Percentiles rank a stretch among this genome's conserved stretches.
phyloP scores from a whole-genome alignment of 306 rosid species.

The Sicyos baderoa region DNA sequence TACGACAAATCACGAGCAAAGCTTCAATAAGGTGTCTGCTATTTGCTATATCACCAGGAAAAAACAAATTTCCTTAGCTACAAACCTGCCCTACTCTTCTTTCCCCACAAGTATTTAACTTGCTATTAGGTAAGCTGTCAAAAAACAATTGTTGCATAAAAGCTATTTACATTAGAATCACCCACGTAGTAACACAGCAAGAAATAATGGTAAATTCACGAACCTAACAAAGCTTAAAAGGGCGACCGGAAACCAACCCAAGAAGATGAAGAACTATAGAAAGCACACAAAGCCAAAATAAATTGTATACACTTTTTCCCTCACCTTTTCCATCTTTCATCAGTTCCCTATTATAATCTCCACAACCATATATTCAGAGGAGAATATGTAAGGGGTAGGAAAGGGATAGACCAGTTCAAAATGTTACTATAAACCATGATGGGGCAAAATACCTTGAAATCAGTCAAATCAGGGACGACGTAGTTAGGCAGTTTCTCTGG shows the following conservation, averaged over 20 bases:
- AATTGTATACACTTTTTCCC: neutral
- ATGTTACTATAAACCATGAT: neutral
- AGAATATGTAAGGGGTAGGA: neutral
- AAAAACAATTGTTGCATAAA: neutral
- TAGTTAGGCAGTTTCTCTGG: conserved; percentile 32
- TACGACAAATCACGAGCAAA: neutral
- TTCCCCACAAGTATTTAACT: neutral
- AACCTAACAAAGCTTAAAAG: neutral
- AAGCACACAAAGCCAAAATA: neutral
- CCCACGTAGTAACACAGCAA: neutral
- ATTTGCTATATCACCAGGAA: neutral
- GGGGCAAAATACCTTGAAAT: conserved; percentile 29
- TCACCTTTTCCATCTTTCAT: neutral
- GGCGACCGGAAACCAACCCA: neutral
- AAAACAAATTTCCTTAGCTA: neutral
- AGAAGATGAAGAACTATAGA: neutral
- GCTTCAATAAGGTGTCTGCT: neutral
- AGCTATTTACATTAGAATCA: neutral
- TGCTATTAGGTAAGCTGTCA: neutral
- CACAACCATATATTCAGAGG: neutral
- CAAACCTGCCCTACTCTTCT: neutral
- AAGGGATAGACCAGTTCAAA: neutral
- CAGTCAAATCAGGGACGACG: conserved; percentile 32
- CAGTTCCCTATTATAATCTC: neutral
- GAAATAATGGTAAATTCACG: neutral